Base-by-base conservation (phyloP, 2,329 filamentous ascomycete species). In the Berkeleyomyces basicola region DNA sequence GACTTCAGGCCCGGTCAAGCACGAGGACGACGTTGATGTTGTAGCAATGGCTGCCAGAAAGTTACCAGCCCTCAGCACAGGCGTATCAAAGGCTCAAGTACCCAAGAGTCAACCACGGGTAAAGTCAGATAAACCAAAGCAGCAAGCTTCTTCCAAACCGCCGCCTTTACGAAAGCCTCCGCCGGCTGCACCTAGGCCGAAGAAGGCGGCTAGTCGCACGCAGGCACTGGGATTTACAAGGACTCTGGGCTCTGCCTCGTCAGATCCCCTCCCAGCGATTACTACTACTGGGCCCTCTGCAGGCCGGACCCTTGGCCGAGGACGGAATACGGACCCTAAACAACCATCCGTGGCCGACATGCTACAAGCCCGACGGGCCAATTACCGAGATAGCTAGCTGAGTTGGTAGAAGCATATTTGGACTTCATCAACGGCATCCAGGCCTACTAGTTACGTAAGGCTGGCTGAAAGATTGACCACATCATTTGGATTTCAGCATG, bases 291-390 rank as follows among this genome's bases (percentile, higher is more conserved):
- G 11, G 14, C 23, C 14, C 4, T 9, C 59, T 9, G 39, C 46
- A 16, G 40, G 57, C 7, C 39, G 42, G n/a, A 16, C 42, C 6
- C 16, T 44, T 7, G 57, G 57, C 23, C 57, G 59, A 14, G 33
- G 47, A 7, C 46, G 59, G 37, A n/a, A 36, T n/a, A 44, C 39
- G 10, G 40, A 62, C 37, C 23, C 51, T 14, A 53, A 53, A 14
- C 65, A 66, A 40, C 65, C 47, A 3, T 65, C 65, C 11, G 58
- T 66, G 16, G 61, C 60, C 9, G 65, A 65, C 23, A 58, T 66
- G 62, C 61, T 65, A 14, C 49, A 36, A 33, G 23, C 49, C 14
- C 6, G 7, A 14, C 42, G 7, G 40, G 42, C 42, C 6, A 23
- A 23, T 23, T 23, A 23, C 23, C 23, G 23, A 23, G 23, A 23